Base-by-base conservation (phyloP, 257 asterid genomes). In the Capsicum baccatum region DNA sequence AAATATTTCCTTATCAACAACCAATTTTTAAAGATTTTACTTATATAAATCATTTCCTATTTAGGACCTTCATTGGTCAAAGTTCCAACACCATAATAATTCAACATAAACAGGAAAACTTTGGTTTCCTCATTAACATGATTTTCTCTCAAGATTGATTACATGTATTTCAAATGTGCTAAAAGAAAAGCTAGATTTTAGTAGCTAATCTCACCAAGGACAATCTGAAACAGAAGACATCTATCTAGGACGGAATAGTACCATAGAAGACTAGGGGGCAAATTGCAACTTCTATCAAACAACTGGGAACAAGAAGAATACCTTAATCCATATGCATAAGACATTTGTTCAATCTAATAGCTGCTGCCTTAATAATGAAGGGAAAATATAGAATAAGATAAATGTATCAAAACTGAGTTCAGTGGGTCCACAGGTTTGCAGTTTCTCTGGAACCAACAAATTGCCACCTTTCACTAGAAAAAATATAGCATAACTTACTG, bases 201-300 rank as follows among this genome's bases (percentile, higher is more conserved):
- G 59, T 73, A 73, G 80, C 80, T 52, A 73, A 48, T 73, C 42
- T 48, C 59, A 73, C 44, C 80, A 48, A 48, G 80, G 59, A 52
- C 39, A 59, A 73, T 48, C 42, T 8, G 42, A 52, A 73, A 73
- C 42, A 73, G 60, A 73, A 19, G 58, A 48, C 3, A 26, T 47
- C 39, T 71, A 71, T 19, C 59, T 12, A 74, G 80, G 80, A 21
- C 62, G 8, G 56, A 50, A 21, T 50, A 48, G 60, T 19, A 74
- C 44, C 80, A 13, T 19, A 74, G 60, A 74, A 74, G 80, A 50
- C 21, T 50, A 74, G 44, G 44, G 44, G 11, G 0, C 2, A 8
- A 19, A 74, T 74, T 21, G 80, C 44, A 74, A 74, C 47, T 50
- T 50, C 80, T 26, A 74, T 12, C 80, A 74, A 69, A 69, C 78